These are phyloP conservation scores for Suillus decipiens DNA, from an alignment of 768 basidiomycete genomes.

Conservation along the genomic window DNA sequence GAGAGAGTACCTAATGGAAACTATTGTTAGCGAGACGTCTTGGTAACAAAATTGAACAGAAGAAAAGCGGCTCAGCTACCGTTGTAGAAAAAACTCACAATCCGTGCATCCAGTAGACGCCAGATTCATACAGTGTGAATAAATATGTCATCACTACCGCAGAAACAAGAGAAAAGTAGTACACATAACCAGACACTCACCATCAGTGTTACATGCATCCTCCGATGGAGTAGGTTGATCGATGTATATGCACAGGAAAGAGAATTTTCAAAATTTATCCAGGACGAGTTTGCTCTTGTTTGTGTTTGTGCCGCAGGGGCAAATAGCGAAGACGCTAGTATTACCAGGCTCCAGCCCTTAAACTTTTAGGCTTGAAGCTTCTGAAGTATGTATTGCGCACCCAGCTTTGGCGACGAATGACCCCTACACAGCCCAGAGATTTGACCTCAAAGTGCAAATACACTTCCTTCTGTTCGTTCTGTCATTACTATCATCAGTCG, in stretches of 20 bases:
- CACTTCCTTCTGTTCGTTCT: background rate
- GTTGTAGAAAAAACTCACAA: slow-evolving; percentile 75
- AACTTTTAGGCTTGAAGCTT: too few species aligned
- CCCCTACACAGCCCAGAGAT: background rate
- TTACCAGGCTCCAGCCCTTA: too few species aligned
- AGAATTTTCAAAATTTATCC: slow-evolving; percentile 5
- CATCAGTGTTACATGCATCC: background rate
- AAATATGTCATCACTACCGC: slow-evolving; percentile 53
- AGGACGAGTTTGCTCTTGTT: background rate
- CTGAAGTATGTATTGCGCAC: background rate
- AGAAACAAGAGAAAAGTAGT: slow-evolving; percentile 14
- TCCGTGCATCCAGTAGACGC: slow-evolving; percentile 41
- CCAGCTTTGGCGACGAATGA: background rate
- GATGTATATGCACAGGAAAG: background rate
- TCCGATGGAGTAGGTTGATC: background rate
- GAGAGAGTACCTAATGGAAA: background rate
- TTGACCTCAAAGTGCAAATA: background rate
- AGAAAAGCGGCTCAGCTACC: slow-evolving; percentile 67
- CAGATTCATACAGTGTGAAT: slow-evolving; percentile 80
- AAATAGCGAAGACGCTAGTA: background rate
- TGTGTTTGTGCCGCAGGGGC: background rate
- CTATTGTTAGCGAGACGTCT: slow-evolving; percentile 14
- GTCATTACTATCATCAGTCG: background rate
- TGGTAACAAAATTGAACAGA: background rate
- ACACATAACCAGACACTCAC: slow-evolving; percentile 21